Base-by-base conservation (phyloP, 352 stramenopile species). In the Aphanomyces invadans region DNA sequence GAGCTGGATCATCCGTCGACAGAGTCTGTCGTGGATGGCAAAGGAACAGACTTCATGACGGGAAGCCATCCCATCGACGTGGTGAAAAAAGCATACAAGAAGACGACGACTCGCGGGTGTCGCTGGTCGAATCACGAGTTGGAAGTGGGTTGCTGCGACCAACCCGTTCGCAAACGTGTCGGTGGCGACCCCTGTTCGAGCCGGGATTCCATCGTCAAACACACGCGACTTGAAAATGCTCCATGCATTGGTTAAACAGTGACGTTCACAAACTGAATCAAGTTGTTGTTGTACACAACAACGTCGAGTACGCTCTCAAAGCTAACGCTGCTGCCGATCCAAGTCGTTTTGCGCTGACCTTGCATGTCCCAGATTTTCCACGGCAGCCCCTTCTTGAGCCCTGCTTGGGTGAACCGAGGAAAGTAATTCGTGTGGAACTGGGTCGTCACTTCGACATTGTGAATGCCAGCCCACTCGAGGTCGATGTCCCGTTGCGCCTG, bases 361-460 rank as follows among this genome's bases (percentile, higher is more conserved):
- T 52, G 44, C 9, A 52, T 52, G 21, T 52, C 44, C 44, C 44
- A 52, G 44, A 52, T 52, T 19, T 52, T 52, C 44, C 44, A 52
- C 21, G 19, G 44, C 21, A 52, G 19, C 21, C 44, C 44, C 44
- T 52, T 52, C 44, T 52, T 52, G 44, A 52, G 44, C 44, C 44
- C 44, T 19, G 44, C 21, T 4, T 9, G 12, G 21, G 12, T 52
- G 44, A 52, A 52, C 21, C 44, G 44, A 9, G 44, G 44, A 25
- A 52, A 52, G 44, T 52, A 52, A 19, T 52, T 52, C 9, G 21
- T 26, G 44, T 52, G 44, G 7, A n/a, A 19, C 44, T 52, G 44
- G 9, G 12, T n/a, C 44, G 12, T 26, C 44, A 52, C 12, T 25
- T 52, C 44, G 9, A 52, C 44, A 19, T 52, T 25, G 9, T 52